Evolutionary conservation across 2,329 filamentous ascomycete species (phyloP).

Genomic region (Nothomitra cinnamomea): DNA sequence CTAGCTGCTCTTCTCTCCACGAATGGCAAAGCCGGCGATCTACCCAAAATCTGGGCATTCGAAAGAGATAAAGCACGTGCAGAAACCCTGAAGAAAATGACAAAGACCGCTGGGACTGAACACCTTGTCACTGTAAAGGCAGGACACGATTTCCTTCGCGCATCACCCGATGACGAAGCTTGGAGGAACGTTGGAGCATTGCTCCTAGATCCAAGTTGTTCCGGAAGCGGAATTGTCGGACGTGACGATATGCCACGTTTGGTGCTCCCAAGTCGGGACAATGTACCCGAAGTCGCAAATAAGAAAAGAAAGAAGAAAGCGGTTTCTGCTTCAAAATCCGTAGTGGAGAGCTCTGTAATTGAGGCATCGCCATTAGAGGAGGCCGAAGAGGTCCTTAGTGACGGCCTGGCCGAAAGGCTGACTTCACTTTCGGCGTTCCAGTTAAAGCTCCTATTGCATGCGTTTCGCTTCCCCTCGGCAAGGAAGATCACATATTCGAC

Average conservation of each 20-base stretch:
- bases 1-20: slow-evolving; percentile 54
- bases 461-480: slow-evolving; percentile 63
- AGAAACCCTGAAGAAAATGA: slow-evolving; percentile 69
- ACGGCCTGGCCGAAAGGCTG: slow-evolving; percentile 46
- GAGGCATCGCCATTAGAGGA: slow-evolving; percentile 14
- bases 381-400: slow-evolving; percentile 14
- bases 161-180: slow-evolving; percentile 44
- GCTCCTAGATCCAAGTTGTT: slow-evolving; percentile 85
- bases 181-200: slow-evolving; percentile 62
- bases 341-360: slow-evolving; percentile 22
- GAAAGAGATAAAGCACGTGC: slow-evolving; percentile 59
- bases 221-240: slow-evolving; percentile 84
- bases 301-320: slow-evolving; percentile 23
- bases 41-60: slow-evolving; percentile 48
- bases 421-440: slow-evolving; percentile 67
- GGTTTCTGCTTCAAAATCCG: slow-evolving; percentile 15
- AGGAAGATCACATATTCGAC: slow-evolving; percentile 77
- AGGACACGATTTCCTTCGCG: slow-evolving; percentile 66
- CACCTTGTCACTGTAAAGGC: slow-evolving; percentile 48
- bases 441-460: slow-evolving; percentile 63
- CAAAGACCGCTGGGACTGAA: slow-evolving; percentile 56
- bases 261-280: slow-evolving; percentile 31
- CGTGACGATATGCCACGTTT: slow-evolving; percentile 61
- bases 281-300: slow-evolving; percentile 15
- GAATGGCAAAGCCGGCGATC: slow-evolving; percentile 3